Evolutionary conservation across 129 eudicot genomes (phyloP).

Genomic region (Silybum marianum): DNA sequence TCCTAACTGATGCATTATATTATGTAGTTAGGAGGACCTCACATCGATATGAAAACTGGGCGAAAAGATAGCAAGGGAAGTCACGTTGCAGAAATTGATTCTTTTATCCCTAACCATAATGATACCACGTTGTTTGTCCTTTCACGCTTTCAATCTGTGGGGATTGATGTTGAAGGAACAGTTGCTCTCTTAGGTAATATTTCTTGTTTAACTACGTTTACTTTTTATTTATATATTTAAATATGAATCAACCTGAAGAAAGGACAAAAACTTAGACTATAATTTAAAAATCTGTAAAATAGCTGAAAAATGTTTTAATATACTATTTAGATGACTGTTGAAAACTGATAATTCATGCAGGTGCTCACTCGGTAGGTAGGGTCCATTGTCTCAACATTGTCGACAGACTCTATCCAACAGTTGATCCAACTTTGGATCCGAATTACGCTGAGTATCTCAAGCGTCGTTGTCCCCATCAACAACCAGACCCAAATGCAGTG

Average conservation of each 20-base stretch:
- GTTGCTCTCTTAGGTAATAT: constrained; percentile 93
- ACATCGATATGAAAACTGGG: constrained; percentile 79
- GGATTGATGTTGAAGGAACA: constrained; percentile 79
- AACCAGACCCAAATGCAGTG: constrained; percentile 68
- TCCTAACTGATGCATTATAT: not conserved
- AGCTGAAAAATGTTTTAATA: not conserved
- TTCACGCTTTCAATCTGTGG: constrained; percentile 63
- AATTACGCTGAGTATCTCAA: constrained; percentile 63
- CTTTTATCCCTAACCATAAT: constrained; percentile 65
- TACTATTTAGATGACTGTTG: not conserved
- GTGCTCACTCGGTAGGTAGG: constrained; percentile 93
- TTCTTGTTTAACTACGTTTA: too few relatives aligned
- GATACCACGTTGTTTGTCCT: constrained; percentile 54
- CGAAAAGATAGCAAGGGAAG: constrained; percentile 68
- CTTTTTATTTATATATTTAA: not conserved
- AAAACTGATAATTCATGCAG: constrained; percentile 25
- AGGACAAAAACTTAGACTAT: not conserved
- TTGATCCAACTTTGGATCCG: constrained; percentile 74
- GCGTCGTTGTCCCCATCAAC: constrained; percentile 66
- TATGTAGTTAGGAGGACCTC: constrained; percentile 77
- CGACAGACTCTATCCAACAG: constrained; percentile 70
- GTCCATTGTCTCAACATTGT: constrained; percentile 77
- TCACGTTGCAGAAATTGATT: constrained; percentile 51
- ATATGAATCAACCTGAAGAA: not conserved
- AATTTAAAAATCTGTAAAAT: not conserved